These are phyloP conservation scores for Colletotrichum liriopes DNA, from an alignment of 2,329 filamentous ascomycete species.

Conservation along the genomic window DNA sequence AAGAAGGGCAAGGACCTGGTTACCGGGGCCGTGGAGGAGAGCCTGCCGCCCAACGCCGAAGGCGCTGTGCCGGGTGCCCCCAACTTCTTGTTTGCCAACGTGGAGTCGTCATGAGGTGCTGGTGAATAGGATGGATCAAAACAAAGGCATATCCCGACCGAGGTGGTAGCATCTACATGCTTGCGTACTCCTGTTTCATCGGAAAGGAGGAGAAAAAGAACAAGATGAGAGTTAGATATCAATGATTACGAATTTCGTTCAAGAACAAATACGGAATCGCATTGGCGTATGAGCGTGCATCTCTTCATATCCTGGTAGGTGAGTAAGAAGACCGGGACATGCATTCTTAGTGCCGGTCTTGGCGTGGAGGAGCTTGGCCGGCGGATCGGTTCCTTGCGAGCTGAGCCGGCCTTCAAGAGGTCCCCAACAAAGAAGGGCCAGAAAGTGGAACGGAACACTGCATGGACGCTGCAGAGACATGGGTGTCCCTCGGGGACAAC, in stretches of 20 bases:
- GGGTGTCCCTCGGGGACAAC: not conserved
- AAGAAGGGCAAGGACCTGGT: constrained; percentile 74
- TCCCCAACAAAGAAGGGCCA: not conserved
- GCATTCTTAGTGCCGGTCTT: constrained; percentile 16
- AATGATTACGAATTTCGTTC: constrained; percentile 22
- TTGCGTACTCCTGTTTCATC: not conserved
- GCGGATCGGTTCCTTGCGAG: not conserved
- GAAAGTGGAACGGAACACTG: not conserved
- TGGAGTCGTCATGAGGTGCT: constrained; percentile 60
- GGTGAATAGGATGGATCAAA: not conserved
- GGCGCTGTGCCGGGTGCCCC: constrained; percentile 86
- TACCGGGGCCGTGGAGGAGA: constrained; percentile 69
- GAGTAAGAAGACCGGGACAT: not conserved
- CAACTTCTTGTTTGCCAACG: constrained; percentile 88
- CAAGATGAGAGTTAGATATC: constrained; percentile 28
- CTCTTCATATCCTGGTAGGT: not conserved
- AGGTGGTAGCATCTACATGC: not conserved
- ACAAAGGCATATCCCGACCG: no score
- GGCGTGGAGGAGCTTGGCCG: not conserved
- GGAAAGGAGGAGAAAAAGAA: not conserved
- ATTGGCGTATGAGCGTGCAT: not conserved
- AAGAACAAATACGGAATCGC: not conserved
- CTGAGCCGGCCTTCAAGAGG: no score
- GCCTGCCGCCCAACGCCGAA: constrained; percentile 75
- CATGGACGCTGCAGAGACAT: not conserved